Evolutionary conservation across 495 filamentous ascomycete species (phyloP).

Genomic region (Amniculicola lignicola): DNA sequence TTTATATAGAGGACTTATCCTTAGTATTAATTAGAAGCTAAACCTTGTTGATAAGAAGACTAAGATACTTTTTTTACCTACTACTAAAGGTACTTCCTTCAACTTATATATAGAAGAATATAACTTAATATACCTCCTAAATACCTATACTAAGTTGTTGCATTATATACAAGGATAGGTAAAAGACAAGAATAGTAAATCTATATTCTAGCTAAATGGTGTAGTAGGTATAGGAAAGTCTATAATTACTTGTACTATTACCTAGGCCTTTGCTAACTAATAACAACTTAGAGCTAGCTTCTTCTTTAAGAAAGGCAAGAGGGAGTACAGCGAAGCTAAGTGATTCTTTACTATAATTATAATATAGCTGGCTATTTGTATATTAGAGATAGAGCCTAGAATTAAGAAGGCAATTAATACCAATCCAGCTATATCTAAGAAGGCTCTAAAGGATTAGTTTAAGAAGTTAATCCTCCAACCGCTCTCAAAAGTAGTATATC

Average conservation of each 20-base stretch:
- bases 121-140: constrained; percentile 19
- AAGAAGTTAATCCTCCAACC: constrained; percentile 20
- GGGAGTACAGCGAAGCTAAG: constrained; percentile 20
- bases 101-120: constrained; percentile 4
- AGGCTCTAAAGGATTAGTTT: constrained; percentile 21
- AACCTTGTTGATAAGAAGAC: constrained; percentile 17
- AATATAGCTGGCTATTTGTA: constrained; percentile 2
- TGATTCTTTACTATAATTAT: constrained; percentile 32
- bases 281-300: constrained; percentile 5
- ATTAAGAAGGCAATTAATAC: constrained; percentile 18
- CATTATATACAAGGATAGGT: constrained; percentile 24
- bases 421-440: constrained; percentile 21
- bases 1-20: constrained; percentile 6
- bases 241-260: constrained; percentile 3
- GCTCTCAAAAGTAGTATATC: constrained; percentile 8
- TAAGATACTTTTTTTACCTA: constrained; percentile 4
- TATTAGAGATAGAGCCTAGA: constrained; percentile 9
- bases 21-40: constrained; percentile 9
- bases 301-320: constrained; percentile 33
- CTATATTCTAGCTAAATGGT: constrained; percentile 40
- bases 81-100: neutral
- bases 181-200: neutral
- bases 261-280: constrained; percentile 8
- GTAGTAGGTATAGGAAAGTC: constrained; percentile 36
- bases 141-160: constrained; percentile 27